phyloP scores from a whole-genome alignment of 768 basidiomycete genomes.

The Tubosaeta sp. region DNA sequence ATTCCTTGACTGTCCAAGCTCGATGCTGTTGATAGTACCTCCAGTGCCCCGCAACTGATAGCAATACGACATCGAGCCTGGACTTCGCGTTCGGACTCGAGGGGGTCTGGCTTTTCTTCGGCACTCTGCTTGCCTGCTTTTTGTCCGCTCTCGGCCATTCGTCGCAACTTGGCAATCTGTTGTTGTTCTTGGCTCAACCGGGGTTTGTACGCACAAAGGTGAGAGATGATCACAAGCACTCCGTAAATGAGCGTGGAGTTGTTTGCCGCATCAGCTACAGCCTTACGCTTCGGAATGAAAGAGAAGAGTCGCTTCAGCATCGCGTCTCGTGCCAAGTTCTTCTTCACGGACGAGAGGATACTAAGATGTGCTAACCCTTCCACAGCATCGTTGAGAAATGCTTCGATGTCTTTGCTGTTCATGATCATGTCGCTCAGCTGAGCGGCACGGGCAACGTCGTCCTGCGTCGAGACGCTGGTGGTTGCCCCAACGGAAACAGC shows the following conservation, averaged over 20 bases:
- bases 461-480: constrained; percentile 1
- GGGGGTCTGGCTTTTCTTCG: constrained; percentile 28
- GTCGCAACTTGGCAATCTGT: constrained; percentile 75
- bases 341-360: constrained; percentile 57
- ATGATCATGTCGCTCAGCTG: constrained; percentile 57
- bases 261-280: constrained; percentile 22
- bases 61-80: constrained; percentile 53
- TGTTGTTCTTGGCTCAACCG: constrained; percentile 74
- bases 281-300: constrained; percentile 51
- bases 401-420: constrained; percentile 31
- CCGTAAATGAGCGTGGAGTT: constrained; percentile 70
- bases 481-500: constrained; percentile 12
- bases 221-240: constrained; percentile 66
- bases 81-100: constrained; percentile 69
- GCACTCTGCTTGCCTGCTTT: constrained; percentile 30
- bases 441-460: constrained; percentile 45
- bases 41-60: constrained; percentile 59
- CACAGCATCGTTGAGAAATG: constrained; percentile 58
- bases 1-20: constrained; percentile 62
- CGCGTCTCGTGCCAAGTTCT: constrained; percentile 50
- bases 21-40: constrained; percentile 57
- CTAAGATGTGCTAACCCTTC: constrained; percentile 88
- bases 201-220: constrained; percentile 69
- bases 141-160: constrained; percentile 56
- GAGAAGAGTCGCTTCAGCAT: constrained; percentile 59